Evolutionary conservation across 345 rosid species (phyloP).

Genomic region (Citrus cavaleriei): DNA sequence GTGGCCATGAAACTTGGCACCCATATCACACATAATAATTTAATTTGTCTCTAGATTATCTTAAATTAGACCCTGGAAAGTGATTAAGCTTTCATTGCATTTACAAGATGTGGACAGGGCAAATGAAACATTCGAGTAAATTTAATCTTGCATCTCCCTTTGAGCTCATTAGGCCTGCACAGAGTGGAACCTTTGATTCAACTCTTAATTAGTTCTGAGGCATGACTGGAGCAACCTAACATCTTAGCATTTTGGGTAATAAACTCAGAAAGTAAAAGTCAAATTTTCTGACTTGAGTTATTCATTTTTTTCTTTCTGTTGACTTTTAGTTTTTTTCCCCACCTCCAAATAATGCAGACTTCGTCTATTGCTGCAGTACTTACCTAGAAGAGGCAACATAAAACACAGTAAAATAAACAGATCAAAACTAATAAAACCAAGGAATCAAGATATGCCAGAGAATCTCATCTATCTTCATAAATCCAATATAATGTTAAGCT

Average conservation of each 20-base stretch:
- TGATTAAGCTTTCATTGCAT: not conserved
- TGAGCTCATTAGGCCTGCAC: not conserved
- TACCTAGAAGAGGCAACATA: not conserved
- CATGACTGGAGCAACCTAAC: not conserved
- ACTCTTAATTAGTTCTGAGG: not conserved
- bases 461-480: too few species aligned
- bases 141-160: not conserved
- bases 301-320: not conserved
- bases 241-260: not conserved
- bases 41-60: not conserved
- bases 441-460: too few species aligned
- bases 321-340: too few species aligned
- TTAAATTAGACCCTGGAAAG: not conserved
- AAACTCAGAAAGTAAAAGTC: not conserved
- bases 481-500: too few species aligned
- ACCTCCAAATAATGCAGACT: not conserved
- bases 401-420: too few species aligned
- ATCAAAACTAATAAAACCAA: not conserved
- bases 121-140: not conserved
- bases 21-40: not conserved
- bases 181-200: not conserved
- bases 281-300: not conserved
- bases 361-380: not conserved
- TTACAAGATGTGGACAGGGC: not conserved
- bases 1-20: not conserved